Conservation (phyloP, 2,329 filamentous ascomycete genomes). For the Leptographium lundbergii region DNA sequence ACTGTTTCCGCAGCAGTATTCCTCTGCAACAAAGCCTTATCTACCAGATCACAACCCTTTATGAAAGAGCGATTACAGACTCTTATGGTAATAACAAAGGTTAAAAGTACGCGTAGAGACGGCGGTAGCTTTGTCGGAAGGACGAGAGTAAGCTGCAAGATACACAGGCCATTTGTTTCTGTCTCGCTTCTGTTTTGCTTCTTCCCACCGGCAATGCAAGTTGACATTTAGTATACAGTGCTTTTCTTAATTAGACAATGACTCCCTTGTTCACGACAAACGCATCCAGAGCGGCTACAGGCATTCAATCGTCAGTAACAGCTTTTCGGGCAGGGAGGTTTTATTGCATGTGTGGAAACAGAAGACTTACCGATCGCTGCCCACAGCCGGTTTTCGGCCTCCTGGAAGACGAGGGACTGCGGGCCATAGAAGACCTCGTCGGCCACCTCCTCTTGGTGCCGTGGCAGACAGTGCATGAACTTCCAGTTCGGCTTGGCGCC, state of each 20-base stretch:
- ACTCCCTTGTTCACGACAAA: conserved; percentile 93
- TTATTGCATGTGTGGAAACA: neutral
- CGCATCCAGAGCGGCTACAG: conserved; percentile 59
- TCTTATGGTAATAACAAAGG: no score
- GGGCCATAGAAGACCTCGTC: conserved; percentile 90
- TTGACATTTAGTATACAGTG: no score
- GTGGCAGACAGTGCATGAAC: conserved; percentile 96
- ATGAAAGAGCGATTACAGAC: neutral
- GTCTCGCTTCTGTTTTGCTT: no score
- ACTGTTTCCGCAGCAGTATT: no score
- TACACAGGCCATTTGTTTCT: no score
- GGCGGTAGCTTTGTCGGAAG: no score
- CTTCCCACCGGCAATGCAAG: no score
- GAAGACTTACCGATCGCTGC: conserved; percentile 57
- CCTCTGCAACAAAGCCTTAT: no score
- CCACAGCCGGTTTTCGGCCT: conserved; percentile 92
- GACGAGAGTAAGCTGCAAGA: no score
- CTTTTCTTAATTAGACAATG: conserved; percentile 30
- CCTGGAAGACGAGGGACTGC: conserved; percentile 77
- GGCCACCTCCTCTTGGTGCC: conserved; percentile 82
- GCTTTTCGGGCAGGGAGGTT: neutral
- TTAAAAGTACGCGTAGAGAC: no score
- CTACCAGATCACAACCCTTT: no score
- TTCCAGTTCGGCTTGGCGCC: conserved; percentile 85
- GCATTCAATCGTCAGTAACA: conserved; percentile 14